Evolutionary conservation across 345 rosid genomes (phyloP).

Genomic region (Populus deltoides): DNA sequence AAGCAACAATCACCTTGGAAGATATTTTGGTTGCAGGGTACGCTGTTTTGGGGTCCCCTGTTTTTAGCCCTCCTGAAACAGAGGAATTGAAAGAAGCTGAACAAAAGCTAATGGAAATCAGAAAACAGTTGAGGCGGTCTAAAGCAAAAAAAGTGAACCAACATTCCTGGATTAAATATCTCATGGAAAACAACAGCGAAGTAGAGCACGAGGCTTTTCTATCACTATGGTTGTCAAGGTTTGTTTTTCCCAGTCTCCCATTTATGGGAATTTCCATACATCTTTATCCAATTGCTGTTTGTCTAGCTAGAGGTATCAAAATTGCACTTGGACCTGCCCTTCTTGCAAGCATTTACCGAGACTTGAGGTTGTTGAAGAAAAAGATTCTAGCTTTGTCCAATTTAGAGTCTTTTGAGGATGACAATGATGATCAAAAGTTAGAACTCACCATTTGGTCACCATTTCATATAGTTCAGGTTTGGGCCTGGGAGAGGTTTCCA

Average conservation of each 20-base stretch:
- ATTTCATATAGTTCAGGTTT: constrained; percentile 34
- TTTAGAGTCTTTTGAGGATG: neutral
- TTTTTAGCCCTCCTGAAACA: constrained; percentile 7
- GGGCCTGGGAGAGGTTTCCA: constrained; percentile 50
- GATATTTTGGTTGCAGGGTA: constrained; percentile 39
- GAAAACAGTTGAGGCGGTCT: constrained; percentile 9
- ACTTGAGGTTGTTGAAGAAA: constrained; percentile 31
- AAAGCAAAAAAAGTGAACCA: neutral
- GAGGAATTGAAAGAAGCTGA: constrained; percentile 1
- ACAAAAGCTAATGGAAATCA: constrained; percentile 21
- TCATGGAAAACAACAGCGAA: constrained; percentile 22
- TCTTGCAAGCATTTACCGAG: constrained; percentile 40
- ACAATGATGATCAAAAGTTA: neutral
- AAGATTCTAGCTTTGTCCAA: neutral
- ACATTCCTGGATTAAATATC: constrained; percentile 14
- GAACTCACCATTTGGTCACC: constrained; percentile 25
- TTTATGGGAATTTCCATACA: neutral
- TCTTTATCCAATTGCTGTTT: constrained; percentile 27
- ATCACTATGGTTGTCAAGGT: constrained; percentile 37
- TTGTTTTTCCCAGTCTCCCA: constrained; percentile 20
- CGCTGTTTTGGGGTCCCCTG: constrained; percentile 42
- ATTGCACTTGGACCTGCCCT: constrained; percentile 49
- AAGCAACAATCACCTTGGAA: constrained; percentile 48
- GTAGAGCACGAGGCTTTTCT: constrained; percentile 52
- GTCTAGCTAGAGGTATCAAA: constrained; percentile 38